These are phyloP conservation scores for Lentinula sp. DNA, from an alignment of 768 basidiomycete species.

Conservation along the genomic window DNA sequence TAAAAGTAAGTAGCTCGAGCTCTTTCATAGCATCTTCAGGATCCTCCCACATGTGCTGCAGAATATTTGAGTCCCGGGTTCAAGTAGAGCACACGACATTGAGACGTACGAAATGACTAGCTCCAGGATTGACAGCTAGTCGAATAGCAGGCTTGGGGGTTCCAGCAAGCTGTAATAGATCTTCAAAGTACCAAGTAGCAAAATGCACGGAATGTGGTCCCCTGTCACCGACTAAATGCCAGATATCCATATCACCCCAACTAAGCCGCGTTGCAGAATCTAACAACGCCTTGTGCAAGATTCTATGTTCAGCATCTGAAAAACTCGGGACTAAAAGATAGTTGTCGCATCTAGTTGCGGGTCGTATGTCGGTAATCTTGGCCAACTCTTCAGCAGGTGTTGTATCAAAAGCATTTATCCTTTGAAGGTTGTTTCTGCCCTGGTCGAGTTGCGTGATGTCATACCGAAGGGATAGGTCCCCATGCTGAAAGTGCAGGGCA, in stretches of 20 bases:
- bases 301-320: background rate
- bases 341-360: constrained; percentile 12
- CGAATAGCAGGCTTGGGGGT: constrained; percentile 9
- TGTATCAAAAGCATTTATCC: constrained; percentile 6
- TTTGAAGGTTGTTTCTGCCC: background rate
- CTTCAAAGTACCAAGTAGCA: constrained; percentile 15
- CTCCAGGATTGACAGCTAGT: constrained; percentile 9
- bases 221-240: constrained; percentile 10
- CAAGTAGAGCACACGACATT: background rate
- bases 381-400: constrained; percentile 7
- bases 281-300: constrained; percentile 11
- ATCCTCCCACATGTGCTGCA: constrained; percentile 15
- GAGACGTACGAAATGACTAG: constrained; percentile 20
- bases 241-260: constrained; percentile 11
- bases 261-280: constrained; percentile 5
- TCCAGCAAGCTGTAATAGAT: constrained; percentile 6
- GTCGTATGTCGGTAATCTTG: constrained; percentile 7
- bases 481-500: constrained; percentile 12
- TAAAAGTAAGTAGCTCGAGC: background rate
- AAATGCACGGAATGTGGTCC: constrained; percentile 10
- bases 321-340: constrained; percentile 6
- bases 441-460: constrained; percentile 7
- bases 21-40: constrained; percentile 9
- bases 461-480: constrained; percentile 10
- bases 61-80: background rate